Evolutionary conservation across 768 basidiomycete species (phyloP), one percentile per base, ranked within the genome.

Genomic region (Sarcodon sp.): DNA sequence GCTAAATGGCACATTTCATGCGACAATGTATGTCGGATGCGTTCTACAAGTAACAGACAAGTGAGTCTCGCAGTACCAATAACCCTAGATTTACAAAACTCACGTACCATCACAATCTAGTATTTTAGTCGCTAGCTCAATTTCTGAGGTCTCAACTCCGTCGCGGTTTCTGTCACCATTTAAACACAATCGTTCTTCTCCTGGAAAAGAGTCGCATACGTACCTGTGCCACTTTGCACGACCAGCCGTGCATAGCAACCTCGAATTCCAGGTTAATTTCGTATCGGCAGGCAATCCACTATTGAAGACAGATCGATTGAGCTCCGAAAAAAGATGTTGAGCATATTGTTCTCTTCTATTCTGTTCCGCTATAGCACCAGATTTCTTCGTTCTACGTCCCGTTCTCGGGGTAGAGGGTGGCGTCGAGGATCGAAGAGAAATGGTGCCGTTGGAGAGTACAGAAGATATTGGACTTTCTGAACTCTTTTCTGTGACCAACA

Each of bases 1-100:
- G 90, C 90, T 33, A 93, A 63, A 65, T 92, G 90, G 56, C 89
- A 92, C 88, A 92, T 90, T 61, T 93, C 90, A 55, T 93, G 90
- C 32, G 86, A 79, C 10, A 93, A 65, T 1, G 89, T 92, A 56
- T 83, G 81, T 34, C 82, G 70, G 44, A 92, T 83, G 35, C 87
- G 77, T 47, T 87, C 89, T 91, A 50, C 11, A 34, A 7, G 10
- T 1, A 33, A 48, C n/a, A 2, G 12, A 35, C 32, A 31, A 45
- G 21, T 18, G 35, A 43, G 16, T 15, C 21, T 7, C 8, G 31
- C 12, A 9, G 21, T 15, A 21, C 34, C n/a, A 6, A 34, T 18
- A 44, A 33, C 13, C 13, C 32, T 18, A 45, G 34, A 45, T 45
- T 34, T 9, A 6, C 36, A 31, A 18, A 32, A n/a, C 7, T 18